phyloP scores from a whole-genome alignment of 2,329 filamentous ascomycete genomes.

The Rhynchosporium agropyri region DNA sequence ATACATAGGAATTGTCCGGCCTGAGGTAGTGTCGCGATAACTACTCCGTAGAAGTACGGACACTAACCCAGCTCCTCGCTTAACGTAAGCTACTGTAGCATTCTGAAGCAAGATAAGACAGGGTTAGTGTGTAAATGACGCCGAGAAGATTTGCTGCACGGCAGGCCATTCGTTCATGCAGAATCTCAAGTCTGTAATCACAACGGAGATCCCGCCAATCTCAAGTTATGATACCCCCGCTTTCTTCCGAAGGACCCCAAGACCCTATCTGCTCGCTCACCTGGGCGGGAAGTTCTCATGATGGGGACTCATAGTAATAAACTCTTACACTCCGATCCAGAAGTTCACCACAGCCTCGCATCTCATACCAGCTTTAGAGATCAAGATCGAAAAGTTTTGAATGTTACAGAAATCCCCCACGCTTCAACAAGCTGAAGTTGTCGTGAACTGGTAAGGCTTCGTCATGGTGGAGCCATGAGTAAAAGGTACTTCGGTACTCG shows the following conservation, averaged over 20 bases:
- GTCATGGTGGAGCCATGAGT: conserved; percentile 11
- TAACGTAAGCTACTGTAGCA: not conserved
- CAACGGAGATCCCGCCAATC: conserved; percentile 1
- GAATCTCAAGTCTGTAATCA: not conserved
- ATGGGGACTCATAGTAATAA: too few species aligned
- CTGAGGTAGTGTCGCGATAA: not conserved
- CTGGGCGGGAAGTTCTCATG: not conserved
- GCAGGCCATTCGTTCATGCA: conserved; percentile 3
- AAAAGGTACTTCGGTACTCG: too few species aligned
- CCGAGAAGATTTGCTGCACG: not conserved
- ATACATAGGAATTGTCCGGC: not conserved
- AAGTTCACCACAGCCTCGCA: not conserved
- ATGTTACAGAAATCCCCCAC: not conserved
- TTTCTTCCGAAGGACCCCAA: not conserved
- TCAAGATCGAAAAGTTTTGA: not conserved
- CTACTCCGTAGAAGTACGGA: not conserved
- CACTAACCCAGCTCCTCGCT: not conserved
- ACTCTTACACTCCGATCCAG: not conserved
- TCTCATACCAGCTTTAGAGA: not conserved
- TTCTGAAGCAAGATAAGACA: not conserved
- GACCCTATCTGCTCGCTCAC: not conserved
- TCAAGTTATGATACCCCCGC: conserved; percentile 3
- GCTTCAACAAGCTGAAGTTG: not conserved
- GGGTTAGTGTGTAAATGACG: not conserved
- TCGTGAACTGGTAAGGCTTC: not conserved